These are phyloP conservation scores for Metschnikowia proteae DNA, from an alignment of 805 yeast genomes.

Conservation along the genomic window DNA sequence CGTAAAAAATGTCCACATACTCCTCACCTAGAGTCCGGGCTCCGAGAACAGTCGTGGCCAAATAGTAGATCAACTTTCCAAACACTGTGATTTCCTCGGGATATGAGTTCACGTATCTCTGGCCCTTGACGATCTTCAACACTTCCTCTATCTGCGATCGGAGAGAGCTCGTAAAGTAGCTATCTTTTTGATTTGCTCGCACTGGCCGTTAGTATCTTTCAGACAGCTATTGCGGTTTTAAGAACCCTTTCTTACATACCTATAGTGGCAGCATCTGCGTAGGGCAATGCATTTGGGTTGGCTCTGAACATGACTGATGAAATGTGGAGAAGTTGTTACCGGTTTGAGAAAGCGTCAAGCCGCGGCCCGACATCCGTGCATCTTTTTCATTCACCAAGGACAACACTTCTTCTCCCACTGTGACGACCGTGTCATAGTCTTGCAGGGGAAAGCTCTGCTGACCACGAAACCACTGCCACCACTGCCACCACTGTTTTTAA, in stretches of 20 bases:
- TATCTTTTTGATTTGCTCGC: constrained; percentile 87
- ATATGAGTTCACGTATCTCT: constrained; percentile 60
- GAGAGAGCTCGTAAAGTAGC: constrained; percentile 58
- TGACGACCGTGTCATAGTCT: too few species aligned
- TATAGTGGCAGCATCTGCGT: constrained; percentile 85
- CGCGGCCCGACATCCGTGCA: constrained; percentile 4
- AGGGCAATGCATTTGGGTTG: constrained; percentile 41
- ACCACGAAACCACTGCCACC: too few species aligned
- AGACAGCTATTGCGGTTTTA: too few species aligned
- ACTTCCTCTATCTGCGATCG: constrained; percentile 54
- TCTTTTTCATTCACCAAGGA: neutral
- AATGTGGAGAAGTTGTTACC: neutral
- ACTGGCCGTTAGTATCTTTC: constrained; percentile 41
- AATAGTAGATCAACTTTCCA: constrained; percentile 61
- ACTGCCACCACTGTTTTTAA: too few species aligned
- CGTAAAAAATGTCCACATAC: constrained; percentile 77
- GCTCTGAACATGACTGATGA: constrained; percentile 11
- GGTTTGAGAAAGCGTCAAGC: neutral
- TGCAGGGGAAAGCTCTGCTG: too few species aligned
- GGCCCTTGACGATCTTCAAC: constrained; percentile 53
- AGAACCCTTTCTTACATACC: constrained; percentile 40
- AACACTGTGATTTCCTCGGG: constrained; percentile 57
- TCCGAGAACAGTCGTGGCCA: constrained; percentile 70
- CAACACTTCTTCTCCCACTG: too few species aligned
- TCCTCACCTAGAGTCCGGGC: constrained; percentile 91